A percentile compares a stretch with the other conserved stretches of the same genome.
Conservation (phyloP, 2,329 filamentous ascomycete genomes). For the Phyllosticta capitalensis region DNA sequence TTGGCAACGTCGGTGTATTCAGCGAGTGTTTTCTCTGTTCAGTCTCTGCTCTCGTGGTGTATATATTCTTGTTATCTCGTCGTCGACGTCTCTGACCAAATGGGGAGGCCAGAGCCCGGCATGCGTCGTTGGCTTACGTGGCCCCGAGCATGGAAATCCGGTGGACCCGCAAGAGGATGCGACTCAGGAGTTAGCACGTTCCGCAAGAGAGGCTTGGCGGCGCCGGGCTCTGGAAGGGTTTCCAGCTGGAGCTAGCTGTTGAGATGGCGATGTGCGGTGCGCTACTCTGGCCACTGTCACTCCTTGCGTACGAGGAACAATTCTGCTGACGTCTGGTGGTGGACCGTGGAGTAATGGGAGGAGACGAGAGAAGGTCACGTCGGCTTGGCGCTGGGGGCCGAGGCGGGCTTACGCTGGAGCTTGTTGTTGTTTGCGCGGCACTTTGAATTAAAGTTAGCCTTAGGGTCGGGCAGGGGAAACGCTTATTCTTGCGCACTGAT, state of each 20-base stretch:
- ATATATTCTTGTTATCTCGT: too few species aligned
- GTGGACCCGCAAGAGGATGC: constrained; percentile 7
- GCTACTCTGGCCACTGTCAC: background rate
- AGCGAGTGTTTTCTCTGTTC: too few species aligned
- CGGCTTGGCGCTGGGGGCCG: background rate
- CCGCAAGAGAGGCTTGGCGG: background rate
- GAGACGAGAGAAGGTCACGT: too few species aligned
- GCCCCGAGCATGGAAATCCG: constrained; percentile 3
- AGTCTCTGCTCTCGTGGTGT: too few species aligned
- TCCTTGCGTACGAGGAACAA: constrained; percentile 1
- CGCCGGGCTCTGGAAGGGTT: background rate
- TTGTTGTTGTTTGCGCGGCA: background rate
- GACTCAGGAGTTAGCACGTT: constrained; percentile 3
- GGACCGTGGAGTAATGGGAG: too few species aligned
- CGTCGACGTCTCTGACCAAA: too few species aligned
- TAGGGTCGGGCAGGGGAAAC: constrained; percentile 1
- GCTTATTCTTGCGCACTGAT: constrained; percentile 6
- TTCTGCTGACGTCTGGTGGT: background rate
- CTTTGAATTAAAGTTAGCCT: constrained; percentile 10
- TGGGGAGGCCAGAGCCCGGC: constrained; percentile 3
- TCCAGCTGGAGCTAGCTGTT: background rate
- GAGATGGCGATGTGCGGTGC: background rate
- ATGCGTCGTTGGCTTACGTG: constrained; percentile 9
- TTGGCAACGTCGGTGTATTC: too few species aligned
- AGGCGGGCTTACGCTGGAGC: background rate